These are phyloP conservation scores for Pelargonium citronellum DNA, from an alignment of 441 rosid genomes.

Conservation along the genomic window DNA sequence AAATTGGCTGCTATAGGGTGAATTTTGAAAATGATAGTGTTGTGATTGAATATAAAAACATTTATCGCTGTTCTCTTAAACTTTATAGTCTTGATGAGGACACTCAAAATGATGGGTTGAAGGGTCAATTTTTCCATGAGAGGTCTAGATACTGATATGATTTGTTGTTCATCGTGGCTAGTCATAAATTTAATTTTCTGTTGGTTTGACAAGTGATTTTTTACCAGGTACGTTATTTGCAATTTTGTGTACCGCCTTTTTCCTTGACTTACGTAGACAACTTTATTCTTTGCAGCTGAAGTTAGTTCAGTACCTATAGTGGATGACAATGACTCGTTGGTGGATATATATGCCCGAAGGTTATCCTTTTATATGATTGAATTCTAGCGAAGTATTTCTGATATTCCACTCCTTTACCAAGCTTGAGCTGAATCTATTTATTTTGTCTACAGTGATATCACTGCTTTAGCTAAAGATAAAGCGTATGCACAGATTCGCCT, in stretches of 20 bases:
- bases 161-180: background rate
- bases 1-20: background rate
- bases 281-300: slow-evolving; percentile 48
- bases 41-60: background rate
- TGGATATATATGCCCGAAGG: slow-evolving; percentile 96
- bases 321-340: slow-evolving; percentile 84
- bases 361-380: slow-evolving; percentile 23
- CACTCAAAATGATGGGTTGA: background rate
- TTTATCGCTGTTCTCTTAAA: background rate
- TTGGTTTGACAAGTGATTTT: background rate
- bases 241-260: background rate
- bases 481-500: slow-evolving; percentile 89
- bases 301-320: slow-evolving; percentile 97
- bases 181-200: background rate
- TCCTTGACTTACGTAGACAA: background rate
- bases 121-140: background rate
- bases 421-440: background rate
- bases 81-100: background rate
- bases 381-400: background rate
- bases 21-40: background rate
- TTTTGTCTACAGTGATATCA: slow-evolving; percentile 66
- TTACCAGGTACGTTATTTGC: no score
- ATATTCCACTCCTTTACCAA: slow-evolving; percentile 3
- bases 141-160: background rate
- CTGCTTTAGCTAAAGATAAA: slow-evolving; percentile 90